Conservation (phyloP, 179 eudicot species). For the Amaranthus tricolor region DNA sequence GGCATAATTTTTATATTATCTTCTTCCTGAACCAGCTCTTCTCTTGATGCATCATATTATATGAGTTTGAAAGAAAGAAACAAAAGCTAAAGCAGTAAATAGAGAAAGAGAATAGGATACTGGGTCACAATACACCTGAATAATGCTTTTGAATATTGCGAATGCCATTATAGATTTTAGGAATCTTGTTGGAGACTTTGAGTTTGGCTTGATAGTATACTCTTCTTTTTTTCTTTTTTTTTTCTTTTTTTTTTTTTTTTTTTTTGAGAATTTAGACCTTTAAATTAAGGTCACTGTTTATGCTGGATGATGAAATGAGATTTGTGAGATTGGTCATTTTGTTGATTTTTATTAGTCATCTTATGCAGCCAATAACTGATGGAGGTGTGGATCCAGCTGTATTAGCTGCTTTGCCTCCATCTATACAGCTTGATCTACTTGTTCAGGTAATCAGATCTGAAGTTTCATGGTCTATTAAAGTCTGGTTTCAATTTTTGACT, state of each 20-base stretch:
- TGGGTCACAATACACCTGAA: neutral
- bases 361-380: conserved; percentile 72
- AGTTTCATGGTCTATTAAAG: neutral
- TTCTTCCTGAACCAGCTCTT: neutral
- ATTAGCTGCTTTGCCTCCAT: conserved; percentile 95
- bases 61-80: neutral
- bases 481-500: neutral
- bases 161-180: neutral
- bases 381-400: conserved; percentile 88
- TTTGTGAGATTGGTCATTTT: neutral
- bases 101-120: neutral
- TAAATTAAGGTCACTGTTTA: neutral
- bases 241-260: no score
- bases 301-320: neutral
- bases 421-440: conserved; percentile 99
- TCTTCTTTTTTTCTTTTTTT: no score
- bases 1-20: neutral
- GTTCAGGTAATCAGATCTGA: conserved; percentile 54
- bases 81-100: neutral
- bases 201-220: neutral
- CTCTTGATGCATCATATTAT: neutral
- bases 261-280: conserved; percentile 1
- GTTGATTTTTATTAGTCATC: conserved; percentile 1
- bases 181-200: neutral
- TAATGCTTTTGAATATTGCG: no score